phyloP scores from a whole-genome alignment of 2,329 filamentous ascomycete genomes.

The Sclerotinia glacialis region DNA sequence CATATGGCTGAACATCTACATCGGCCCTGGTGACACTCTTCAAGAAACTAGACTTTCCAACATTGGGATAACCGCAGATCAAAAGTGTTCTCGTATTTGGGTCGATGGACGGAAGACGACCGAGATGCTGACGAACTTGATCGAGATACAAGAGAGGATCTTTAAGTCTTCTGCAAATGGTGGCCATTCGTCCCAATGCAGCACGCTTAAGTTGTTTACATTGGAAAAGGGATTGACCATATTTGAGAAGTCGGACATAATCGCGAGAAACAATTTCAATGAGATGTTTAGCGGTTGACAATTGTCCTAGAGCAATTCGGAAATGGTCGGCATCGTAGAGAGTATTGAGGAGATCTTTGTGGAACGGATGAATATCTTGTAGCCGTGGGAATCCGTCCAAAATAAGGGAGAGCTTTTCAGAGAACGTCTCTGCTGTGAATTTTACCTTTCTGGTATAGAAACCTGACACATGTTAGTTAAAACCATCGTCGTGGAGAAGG shows the following conservation, averaged over 20 bases:
- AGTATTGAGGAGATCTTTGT: conserved; percentile 83
- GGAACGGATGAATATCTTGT: conserved; percentile 93
- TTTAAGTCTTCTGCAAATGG: conserved; percentile 90
- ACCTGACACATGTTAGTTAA: conserved; percentile 46
- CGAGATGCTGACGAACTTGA: conserved; percentile 93
- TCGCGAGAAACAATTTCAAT: conserved; percentile 96
- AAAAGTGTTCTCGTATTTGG: conserved; percentile 94
- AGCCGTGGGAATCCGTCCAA: conserved; percentile 91
- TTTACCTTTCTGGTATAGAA: conserved; percentile 99
- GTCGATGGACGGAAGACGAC: conserved; percentile 96
- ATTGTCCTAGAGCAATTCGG: conserved; percentile 90
- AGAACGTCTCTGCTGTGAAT: conserved; percentile 95
- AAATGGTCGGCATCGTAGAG: conserved; percentile 99
- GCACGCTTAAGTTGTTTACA: conserved; percentile 99
- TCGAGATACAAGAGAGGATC: conserved; percentile 94
- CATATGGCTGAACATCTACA: conserved; percentile 95
- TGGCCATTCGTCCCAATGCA: conserved; percentile 96
- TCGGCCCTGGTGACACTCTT: conserved; percentile 89
- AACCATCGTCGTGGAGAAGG: background rate
- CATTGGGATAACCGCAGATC: conserved; percentile 97
- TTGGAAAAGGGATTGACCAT: conserved; percentile 94
- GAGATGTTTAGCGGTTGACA: conserved; percentile 92
- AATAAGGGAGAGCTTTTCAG: conserved; percentile 87
- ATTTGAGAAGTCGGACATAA: conserved; percentile 94
- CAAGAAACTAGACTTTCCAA: conserved; percentile 95